Base-by-base conservation (phyloP, 2,329 filamentous ascomycete species). In the Scleromitrula shiraiana region DNA sequence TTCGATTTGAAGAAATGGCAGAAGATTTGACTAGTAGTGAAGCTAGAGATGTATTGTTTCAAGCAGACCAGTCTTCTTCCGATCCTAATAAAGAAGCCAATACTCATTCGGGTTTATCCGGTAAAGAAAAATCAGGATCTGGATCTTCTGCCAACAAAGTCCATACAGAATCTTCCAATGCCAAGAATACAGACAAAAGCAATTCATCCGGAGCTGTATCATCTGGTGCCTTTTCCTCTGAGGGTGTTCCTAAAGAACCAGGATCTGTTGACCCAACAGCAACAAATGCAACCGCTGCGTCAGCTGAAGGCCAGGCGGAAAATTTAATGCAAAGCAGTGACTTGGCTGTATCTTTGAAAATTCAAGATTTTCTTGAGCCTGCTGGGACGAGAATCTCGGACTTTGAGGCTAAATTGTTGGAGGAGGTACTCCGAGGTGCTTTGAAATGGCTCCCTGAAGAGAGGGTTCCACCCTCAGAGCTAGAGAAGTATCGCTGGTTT, bases 401-500 rank as follows among this genome's bases (percentile, higher is more conserved):
- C n/a, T 14, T 39, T 22, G 54, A 56, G 27, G 53, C 49, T 2
- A 17, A 30, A 15, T 26, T 12, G 7, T 19, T 56, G 3, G 53
- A 55, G 20, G 42, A 40, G 24, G 7, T 55, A 10, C 27, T 56
- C 15, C 41, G 54, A 36, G 46, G 49, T 15, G 24, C 53, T 14
- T 32, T 56, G 26, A 37, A 23, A 19, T 50, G 50, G n/a, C 30
- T 52, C n/a, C 54, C 54, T 7, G 53, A 53, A 8, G 14, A 56
- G 14, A 46, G 54, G 12, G 20, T 17, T 3, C 29, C 38, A 36
- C 30, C 54, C 17, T 24, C 30, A 7, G 27, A 51, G 26, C 33
- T 55, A 32, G 30, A 46, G 7, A 48, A 48, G 30, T 49, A 56
- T 20, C 17, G 27, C 3, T 56, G 54, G 54, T 50, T 56, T 17